Evolutionary conservation across 352 stramenopile species (phyloP).

Genomic region (Globisporangium lucens): DNA sequence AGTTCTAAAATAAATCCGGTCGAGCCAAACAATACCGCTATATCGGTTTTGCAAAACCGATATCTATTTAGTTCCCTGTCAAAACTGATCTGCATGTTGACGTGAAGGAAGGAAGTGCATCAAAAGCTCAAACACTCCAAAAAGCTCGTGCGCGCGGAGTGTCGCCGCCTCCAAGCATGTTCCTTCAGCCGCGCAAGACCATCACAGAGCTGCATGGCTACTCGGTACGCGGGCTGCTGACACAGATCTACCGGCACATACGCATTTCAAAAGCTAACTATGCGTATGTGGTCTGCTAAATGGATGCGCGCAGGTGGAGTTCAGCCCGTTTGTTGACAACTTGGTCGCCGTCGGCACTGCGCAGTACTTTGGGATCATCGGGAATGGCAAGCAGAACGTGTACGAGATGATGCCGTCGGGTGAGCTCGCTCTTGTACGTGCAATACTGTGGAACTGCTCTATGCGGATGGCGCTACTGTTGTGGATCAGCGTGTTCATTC

Average conservation of each 20-base stretch:
- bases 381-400: conserved; percentile 86
- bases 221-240: conserved; percentile 27
- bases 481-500: not conserved
- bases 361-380: conserved; percentile 93
- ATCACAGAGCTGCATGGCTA: conserved; percentile 71
- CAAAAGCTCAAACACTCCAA: conserved; percentile 1
- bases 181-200: conserved; percentile 60
- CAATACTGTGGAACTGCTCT: not conserved
- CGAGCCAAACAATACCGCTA: not conserved
- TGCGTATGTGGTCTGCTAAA: not conserved
- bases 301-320: conserved; percentile 67
- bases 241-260: not conserved
- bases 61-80: not conserved
- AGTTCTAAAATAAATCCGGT: conserved; percentile 5
- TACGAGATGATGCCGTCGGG: conserved; percentile 72
- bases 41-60: not conserved
- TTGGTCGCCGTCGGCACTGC: conserved; percentile 82
- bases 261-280: not conserved
- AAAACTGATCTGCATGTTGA: conserved; percentile 12
- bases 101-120: not conserved
- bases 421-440: conserved; percentile 51
- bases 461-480: not conserved
- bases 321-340: conserved; percentile 89
- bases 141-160: not conserved
- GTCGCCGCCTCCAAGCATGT: conserved; percentile 32